Evolutionary conservation across 208 protist species (phyloP).

Genomic region (Acanthamoeba culbertsoni): DNA sequence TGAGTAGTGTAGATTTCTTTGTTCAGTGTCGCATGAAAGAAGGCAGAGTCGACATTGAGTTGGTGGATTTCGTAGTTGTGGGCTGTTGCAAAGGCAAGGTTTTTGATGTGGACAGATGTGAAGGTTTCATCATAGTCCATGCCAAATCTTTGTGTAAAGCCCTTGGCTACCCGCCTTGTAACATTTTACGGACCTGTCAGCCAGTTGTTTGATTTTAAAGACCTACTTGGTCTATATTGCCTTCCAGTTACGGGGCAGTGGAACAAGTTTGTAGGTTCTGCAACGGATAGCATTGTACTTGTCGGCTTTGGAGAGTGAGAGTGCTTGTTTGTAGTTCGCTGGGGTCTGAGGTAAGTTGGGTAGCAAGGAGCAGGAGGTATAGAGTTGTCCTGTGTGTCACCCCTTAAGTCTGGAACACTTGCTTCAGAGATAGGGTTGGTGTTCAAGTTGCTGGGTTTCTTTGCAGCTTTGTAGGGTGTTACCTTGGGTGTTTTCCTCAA

Average conservation of each 20-base stretch:
- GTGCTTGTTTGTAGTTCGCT: too few species aligned
- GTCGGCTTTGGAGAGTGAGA: too few species aligned
- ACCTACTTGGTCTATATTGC: neutral
- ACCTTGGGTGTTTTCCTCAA: too few species aligned
- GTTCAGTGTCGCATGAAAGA: neutral
- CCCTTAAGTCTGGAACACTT: too few species aligned
- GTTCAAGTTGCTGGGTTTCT: too few species aligned
- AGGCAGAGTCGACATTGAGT: constrained; percentile 19
- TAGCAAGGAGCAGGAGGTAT: too few species aligned
- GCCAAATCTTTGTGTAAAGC: neutral
- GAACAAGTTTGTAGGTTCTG: neutral
- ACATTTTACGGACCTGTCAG: neutral
- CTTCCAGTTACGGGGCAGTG: neutral
- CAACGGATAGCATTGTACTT: neutral
- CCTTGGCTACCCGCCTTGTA: constrained; percentile 17
- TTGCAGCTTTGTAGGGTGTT: too few species aligned
- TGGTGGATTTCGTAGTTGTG: neutral
- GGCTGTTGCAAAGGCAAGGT: neutral
- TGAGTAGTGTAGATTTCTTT: neutral
- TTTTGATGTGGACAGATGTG: neutral
- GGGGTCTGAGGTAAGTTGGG: too few species aligned
- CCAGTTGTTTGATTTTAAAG: neutral
- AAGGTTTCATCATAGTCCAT: constrained; percentile 46
- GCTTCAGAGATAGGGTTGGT: too few species aligned
- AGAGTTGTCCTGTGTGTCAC: too few species aligned